phyloP scores from a whole-genome alignment of 495 filamentous ascomycete genomes.

The Penicillium argentinense region DNA sequence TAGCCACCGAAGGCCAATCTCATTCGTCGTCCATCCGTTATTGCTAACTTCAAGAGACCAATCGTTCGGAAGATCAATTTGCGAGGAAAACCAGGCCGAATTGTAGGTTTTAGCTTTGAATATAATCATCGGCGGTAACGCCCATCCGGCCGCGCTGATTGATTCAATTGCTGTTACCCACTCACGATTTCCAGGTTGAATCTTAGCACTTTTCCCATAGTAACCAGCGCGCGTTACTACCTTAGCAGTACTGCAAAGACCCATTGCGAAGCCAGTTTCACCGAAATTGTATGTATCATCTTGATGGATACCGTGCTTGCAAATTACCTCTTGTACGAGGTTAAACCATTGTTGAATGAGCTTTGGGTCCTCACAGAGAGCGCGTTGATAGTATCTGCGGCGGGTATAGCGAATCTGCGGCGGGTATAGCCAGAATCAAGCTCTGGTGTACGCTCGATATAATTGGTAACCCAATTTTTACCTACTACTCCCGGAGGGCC shows the following conservation, averaged over 20 bases:
- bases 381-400: not conserved
- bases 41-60: conserved; percentile 10
- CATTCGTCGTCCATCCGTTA: not conserved
- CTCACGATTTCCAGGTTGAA: not conserved
- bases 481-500: not conserved
- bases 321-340: not conserved
- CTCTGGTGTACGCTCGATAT: not conserved
- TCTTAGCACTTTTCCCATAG: not conserved
- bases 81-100: conserved; percentile 3
- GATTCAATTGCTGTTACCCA: not conserved
- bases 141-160: conserved; percentile 1
- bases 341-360: not conserved
- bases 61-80: not conserved
- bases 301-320: not conserved
- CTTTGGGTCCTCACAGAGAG: not conserved
- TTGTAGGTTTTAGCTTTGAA: not conserved
- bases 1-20: not conserved
- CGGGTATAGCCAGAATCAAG: not conserved
- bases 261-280: not conserved
- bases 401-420: not conserved
- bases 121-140: conserved; percentile 2
- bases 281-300: not conserved
- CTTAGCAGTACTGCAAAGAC: not conserved
- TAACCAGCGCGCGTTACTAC: not conserved
- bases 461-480: not conserved